Conservation (phyloP, 2,329 filamentous ascomycete species). For the Fusarium brevicatenulatum region DNA sequence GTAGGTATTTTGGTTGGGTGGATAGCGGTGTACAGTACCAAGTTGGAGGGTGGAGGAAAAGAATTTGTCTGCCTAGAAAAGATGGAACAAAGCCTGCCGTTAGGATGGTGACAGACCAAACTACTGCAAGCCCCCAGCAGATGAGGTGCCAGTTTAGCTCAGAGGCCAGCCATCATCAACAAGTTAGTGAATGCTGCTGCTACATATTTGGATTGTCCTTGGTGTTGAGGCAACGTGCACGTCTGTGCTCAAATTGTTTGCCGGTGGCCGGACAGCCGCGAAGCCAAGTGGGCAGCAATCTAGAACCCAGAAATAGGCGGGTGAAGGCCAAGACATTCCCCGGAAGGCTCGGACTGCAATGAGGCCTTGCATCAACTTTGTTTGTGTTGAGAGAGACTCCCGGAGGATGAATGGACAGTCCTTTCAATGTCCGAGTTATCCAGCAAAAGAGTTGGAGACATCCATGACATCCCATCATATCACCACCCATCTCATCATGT, state of each 20-base stretch:
- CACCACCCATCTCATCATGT: conserved; percentile 5
- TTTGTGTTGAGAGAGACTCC: not conserved
- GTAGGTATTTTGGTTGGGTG: not conserved
- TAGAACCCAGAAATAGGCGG: conserved; percentile 26
- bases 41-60: conserved; percentile 8
- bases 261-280: conserved; percentile 32
- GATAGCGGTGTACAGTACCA: conserved; percentile 8
- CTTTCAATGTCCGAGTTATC: not conserved
- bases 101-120: conserved; percentile 4
- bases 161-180: conserved; percentile 2
- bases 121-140: conserved; percentile 38
- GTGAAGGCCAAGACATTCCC: conserved; percentile 13
- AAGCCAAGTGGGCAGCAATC: conserved; percentile 31
- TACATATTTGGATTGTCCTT: not conserved
- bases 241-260: conserved; percentile 17
- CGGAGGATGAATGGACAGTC: not conserved
- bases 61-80: conserved; percentile 42
- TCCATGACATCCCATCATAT: not conserved
- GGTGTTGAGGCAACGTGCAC: conserved; percentile 25
- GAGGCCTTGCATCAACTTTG: conserved; percentile 2
- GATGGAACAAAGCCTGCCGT: conserved; percentile 14
- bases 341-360: conserved; percentile 28
- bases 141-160: conserved; percentile 5
- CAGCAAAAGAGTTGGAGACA: conserved; percentile 1
- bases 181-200: not conserved